Percentiles rank a stretch among this genome's conserved stretches.
Conservation (phyloP, 257 asterid species). For the Perilla frutescens region DNA sequence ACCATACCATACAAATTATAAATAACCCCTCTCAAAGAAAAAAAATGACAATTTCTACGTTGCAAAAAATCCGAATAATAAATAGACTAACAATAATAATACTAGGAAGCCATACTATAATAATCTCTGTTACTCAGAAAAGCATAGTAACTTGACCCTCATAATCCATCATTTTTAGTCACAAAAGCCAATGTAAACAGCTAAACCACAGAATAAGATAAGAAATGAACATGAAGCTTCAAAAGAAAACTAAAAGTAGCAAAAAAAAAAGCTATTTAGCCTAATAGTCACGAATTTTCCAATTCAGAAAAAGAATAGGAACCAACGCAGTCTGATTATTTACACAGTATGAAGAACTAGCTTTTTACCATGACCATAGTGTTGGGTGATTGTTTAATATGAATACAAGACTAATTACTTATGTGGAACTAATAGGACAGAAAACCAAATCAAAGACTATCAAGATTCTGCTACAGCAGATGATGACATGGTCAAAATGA, state of each 20-base stretch:
- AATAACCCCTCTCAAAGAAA: neutral
- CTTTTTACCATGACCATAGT: neutral
- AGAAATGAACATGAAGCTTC: neutral
- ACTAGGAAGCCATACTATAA: neutral
- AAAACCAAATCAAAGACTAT: slow-evolving; percentile 12
- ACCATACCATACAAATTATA: neutral
- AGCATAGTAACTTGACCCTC: too few species aligned
- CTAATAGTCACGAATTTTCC: neutral
- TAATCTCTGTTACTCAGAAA: neutral
- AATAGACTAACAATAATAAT: neutral
- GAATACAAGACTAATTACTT: neutral
- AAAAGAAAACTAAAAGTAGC: neutral
- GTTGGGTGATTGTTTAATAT: neutral
- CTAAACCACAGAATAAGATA: too few species aligned
- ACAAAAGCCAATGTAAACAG: neutral
- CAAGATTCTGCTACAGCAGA: neutral
- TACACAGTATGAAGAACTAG: neutral
- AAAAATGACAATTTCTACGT: neutral
- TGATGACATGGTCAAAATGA: neutral
- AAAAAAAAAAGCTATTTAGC: neutral
- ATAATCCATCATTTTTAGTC: neutral
- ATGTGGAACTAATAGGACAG: neutral
- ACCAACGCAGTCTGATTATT: neutral
- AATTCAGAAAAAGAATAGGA: neutral
- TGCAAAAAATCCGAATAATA: neutral